These are phyloP conservation scores for Amaranthus tricolor DNA, from an alignment of 179 eudicot species.

Conservation along the genomic window DNA sequence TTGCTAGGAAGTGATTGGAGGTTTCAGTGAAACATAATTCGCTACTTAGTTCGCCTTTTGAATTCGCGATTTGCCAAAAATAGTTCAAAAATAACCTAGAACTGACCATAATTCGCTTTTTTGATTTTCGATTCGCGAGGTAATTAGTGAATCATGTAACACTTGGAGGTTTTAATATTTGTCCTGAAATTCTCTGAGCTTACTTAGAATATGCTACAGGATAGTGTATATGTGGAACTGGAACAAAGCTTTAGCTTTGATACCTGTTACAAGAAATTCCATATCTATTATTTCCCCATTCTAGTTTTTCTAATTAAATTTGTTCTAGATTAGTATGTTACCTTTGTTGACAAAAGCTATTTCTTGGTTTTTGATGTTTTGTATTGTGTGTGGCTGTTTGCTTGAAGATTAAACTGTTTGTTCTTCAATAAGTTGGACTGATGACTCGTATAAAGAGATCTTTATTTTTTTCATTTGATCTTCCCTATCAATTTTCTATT, in stretches of 20 bases:
- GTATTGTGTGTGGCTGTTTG: too few species aligned
- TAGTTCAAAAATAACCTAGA: too few species aligned
- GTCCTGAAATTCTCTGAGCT: neutral
- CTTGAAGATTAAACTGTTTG: neutral
- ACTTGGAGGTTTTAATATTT: neutral
- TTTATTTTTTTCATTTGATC: neutral
- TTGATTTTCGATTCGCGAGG: too few species aligned
- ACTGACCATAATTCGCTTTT: too few species aligned
- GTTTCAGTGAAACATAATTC: neutral
- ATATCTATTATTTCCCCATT: neutral
- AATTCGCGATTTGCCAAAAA: too few species aligned
- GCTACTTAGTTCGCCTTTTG: neutral
- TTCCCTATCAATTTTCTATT: neutral
- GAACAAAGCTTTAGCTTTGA: neutral
- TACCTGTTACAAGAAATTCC: neutral
- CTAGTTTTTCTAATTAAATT: neutral
- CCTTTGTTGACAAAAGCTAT: neutral
- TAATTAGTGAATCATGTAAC: neutral
- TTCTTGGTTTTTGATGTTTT: conserved; percentile 3
- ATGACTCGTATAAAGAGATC: neutral
- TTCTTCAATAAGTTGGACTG: neutral
- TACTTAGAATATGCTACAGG: neutral
- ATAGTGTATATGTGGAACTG: neutral
- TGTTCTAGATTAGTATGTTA: neutral
- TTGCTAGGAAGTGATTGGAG: neutral